Conservation (phyloP, 2,329 filamentous ascomycete genomes). For the Pyrenophora seminiperda region DNA sequence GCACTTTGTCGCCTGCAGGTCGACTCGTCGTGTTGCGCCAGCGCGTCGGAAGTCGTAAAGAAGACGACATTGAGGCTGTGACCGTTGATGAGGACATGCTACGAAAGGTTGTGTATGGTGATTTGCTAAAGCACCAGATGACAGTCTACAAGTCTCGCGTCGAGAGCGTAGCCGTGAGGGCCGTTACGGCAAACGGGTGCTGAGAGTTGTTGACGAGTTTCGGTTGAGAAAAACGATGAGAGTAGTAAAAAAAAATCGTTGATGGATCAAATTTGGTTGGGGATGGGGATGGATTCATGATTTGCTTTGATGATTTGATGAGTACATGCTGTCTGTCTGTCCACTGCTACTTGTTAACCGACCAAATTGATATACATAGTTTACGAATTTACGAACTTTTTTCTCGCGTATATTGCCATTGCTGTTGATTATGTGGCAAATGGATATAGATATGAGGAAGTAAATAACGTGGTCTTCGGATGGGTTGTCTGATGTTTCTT, state of each 20-base stretch:
- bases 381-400: no score
- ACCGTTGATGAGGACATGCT: slow-evolving; percentile 71
- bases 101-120: slow-evolving; percentile 75
- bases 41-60: slow-evolving; percentile 45
- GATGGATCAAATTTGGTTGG: not conserved
- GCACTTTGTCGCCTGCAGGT: slow-evolving; percentile 72
- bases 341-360: no score
- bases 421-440: no score
- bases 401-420: no score
- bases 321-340: no score
- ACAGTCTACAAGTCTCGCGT: slow-evolving; percentile 73
- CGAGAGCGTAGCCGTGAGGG: slow-evolving; percentile 71
- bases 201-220: no score
- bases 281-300: not conserved
- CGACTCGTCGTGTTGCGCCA: slow-evolving; percentile 66
- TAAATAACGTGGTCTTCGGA: no score
- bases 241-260: not conserved
- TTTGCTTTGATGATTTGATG: no score
- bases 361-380: no score
- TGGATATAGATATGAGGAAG: no score
- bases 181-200: slow-evolving; percentile 59
- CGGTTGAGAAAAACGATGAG: not conserved
- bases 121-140: slow-evolving; percentile 82
- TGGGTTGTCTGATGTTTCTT: no score
- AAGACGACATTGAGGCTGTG: slow-evolving; percentile 67